Evolutionary conservation across 176 grass and related monocot species (phyloP).

Genomic region (Ensete glaucum): DNA sequence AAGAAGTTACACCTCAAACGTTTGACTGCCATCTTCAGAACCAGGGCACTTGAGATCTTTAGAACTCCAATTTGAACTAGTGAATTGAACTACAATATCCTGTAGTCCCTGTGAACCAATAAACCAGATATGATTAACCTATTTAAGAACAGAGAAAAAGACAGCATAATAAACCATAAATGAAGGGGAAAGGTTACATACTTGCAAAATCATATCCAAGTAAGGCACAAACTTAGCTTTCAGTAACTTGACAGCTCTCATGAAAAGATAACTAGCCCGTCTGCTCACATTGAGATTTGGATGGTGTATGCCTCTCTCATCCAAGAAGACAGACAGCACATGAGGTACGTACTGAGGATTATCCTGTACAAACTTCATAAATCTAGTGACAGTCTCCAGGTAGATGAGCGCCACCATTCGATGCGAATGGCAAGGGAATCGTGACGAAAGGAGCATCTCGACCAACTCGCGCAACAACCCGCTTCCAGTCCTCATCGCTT

Average conservation of each 20-base stretch:
- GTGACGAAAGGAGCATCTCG: slow-evolving; percentile 69
- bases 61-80: slow-evolving; percentile 39
- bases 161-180: slow-evolving; percentile 19
- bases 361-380: slow-evolving; percentile 84
- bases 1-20: slow-evolving; percentile 62
- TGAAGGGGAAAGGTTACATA: slow-evolving; percentile 26
- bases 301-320: slow-evolving; percentile 83
- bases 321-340: slow-evolving; percentile 65
- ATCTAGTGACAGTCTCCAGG: slow-evolving; percentile 76
- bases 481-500: slow-evolving; percentile 54
- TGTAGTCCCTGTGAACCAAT: slow-evolving; percentile 56
- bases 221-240: slow-evolving; percentile 85
- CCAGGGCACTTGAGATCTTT: slow-evolving; percentile 53
- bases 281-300: slow-evolving; percentile 67
- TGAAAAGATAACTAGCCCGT: slow-evolving; percentile 82
- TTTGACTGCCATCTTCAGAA: slow-evolving; percentile 94
- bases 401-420: slow-evolving; percentile 79
- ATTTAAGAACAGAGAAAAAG: background rate
- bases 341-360: slow-evolving; percentile 67
- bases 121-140: background rate
- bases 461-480: slow-evolving; percentile 63
- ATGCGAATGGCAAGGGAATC: slow-evolving; percentile 69
- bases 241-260: slow-evolving; percentile 77
- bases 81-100: slow-evolving; percentile 66
- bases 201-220: slow-evolving; percentile 89